Evolutionary conservation across 257 asterid species (phyloP).

Genomic region (Solanum habrochaites): DNA sequence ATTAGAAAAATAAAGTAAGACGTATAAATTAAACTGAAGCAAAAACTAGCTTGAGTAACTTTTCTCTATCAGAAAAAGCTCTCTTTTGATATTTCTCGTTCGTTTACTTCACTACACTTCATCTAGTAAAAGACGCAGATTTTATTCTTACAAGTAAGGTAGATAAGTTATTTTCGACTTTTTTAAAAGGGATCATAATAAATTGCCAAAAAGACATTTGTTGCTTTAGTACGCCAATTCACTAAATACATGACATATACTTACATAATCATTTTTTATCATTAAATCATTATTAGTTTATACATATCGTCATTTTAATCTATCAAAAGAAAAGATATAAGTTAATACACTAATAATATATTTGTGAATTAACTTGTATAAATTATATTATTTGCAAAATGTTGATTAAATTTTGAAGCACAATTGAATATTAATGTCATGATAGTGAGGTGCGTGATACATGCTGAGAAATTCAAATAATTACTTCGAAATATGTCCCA

Average conservation of each 20-base stretch:
- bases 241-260: neutral
- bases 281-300: neutral
- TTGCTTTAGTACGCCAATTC: neutral
- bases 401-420: neutral
- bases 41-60: neutral
- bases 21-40: rapidly evolving
- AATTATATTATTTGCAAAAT: neutral
- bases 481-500: neutral
- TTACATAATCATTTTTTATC: neutral
- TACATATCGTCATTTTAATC: neutral
- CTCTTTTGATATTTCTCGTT: too few relatives aligned
- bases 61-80: neutral
- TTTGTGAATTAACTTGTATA: neutral
- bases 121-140: neutral
- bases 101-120: neutral
- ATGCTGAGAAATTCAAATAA: neutral
- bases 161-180: neutral
- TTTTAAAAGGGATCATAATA: neutral
- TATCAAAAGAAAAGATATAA: neutral
- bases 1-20: neutral
- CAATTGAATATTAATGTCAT: neutral
- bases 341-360: neutral
- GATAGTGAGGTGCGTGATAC: neutral
- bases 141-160: too few relatives aligned
- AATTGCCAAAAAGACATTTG: neutral